Base-by-base conservation (phyloP, 2,329 filamentous ascomycete genomes). In the Chaetomium globosum region DNA sequence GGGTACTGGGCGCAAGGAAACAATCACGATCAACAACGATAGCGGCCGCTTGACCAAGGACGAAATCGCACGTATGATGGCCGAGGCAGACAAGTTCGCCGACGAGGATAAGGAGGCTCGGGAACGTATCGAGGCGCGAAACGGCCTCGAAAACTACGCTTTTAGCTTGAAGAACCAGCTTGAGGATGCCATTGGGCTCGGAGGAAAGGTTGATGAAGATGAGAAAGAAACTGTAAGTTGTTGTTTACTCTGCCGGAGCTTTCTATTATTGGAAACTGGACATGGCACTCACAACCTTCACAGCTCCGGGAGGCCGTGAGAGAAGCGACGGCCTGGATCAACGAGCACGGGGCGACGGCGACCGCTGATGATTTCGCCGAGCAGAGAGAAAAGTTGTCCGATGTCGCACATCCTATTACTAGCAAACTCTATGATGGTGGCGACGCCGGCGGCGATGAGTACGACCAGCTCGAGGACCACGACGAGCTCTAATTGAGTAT, bases 141-240 rank as follows among this genome's bases (percentile, higher is more conserved):
- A 98, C 81, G 88, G 89, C 71, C 89, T 99, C 66, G 95, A 99
- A 88, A 98, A 97, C 88, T 98, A 98, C 82, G 92, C 92, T 73
- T 98, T 96, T 87, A 93, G 86, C 83, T 84, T 99, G 73, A 98
- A 97, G 90, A 97, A 96, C 89, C 94, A 98, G 85, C 88, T 93
- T 82, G 93, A 93, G 78, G 94, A 98, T 70, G 89, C 96, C 73
- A 92, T 96, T 68, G 94, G 94, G 78, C 91, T 97, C 68, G 94
- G 68, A 5, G 53, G 93, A 81, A 96, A 97, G 90, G 93, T 98
- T 74, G 92, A 95, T 70, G 93, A 97, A 59, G 93, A 97, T 73
- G 94, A 98, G 81, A 98, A 97, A 89, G 93, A 97, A 80, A 88
- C 91, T 73, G 70, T 71, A 54, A 67, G 70, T 67, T 28, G 36